phyloP scores from a whole-genome alignment of 129 eudicot genomes.

The Arctium minus region DNA sequence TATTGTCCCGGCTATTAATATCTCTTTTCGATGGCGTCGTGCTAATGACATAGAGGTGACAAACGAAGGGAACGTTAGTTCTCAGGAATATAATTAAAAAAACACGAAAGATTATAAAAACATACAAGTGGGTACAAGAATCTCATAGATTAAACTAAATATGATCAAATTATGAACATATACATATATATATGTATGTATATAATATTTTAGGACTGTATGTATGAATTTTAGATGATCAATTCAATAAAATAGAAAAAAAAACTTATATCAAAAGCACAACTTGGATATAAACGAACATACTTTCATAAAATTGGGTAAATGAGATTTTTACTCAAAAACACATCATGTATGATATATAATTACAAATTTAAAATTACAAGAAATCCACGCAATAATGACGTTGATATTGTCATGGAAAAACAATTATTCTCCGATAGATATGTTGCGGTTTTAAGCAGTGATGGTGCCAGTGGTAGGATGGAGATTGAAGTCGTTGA shows the following conservation, averaged over 20 bases:
- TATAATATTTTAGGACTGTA: neutral
- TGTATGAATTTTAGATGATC: neutral
- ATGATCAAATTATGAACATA: neutral
- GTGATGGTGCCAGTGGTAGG: neutral
- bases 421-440: neutral
- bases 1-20: neutral
- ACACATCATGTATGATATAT: neutral
- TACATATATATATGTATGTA: too few relatives aligned
- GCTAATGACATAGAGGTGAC: neutral
- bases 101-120: neutral
- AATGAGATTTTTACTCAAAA: constrained; percentile 4
- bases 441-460: constrained; percentile 1
- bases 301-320: neutral
- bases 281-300: neutral
- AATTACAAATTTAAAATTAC: neutral
- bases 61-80: neutral
- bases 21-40: neutral
- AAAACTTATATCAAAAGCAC: neutral
- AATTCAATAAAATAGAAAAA: neutral
- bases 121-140: neutral
- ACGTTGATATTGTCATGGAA: neutral
- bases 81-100: neutral
- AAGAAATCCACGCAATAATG: neutral
- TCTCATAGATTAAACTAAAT: neutral
- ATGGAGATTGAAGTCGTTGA: neutral